phyloP scores from a whole-genome alignment of 371 early-diverging fungal species.

The Massospora cicadina region DNA sequence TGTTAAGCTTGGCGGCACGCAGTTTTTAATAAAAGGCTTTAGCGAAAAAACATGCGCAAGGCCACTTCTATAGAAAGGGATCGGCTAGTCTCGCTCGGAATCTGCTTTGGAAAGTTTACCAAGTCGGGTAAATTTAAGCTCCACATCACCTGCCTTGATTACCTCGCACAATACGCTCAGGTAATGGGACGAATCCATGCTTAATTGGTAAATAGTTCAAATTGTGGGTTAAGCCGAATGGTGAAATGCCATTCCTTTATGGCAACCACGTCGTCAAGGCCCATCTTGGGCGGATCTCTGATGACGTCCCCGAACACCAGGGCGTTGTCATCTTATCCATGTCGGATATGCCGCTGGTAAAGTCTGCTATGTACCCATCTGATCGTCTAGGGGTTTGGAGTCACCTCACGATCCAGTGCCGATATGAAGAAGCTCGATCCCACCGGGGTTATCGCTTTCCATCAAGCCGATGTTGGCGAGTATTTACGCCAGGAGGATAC shows the following conservation, averaged over 20 bases:
- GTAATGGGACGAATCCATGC: constrained; percentile 18
- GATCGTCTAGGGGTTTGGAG: constrained; percentile 79
- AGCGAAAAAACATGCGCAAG: constrained; percentile 75
- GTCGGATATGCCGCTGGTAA: constrained; percentile 79
- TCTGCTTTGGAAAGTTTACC: constrained; percentile 97
- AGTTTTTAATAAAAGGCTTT: constrained; percentile 1
- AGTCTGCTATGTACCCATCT: constrained; percentile 1
- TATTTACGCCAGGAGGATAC: constrained; percentile 90
- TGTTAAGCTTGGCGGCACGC: not conserved
- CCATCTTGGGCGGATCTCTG: constrained; percentile 90
- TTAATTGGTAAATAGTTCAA: constrained; percentile 35
- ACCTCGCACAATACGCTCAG: constrained; percentile 88
- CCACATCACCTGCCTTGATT: constrained; percentile 84
- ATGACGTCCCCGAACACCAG: constrained; percentile 94
- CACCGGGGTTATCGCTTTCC: constrained; percentile 87
- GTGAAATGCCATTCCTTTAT: constrained; percentile 98
- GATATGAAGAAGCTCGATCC: constrained; percentile 87
- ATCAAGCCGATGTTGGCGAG: constrained; percentile 98
- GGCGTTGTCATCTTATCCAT: constrained; percentile 92
- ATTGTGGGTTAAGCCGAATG: constrained; percentile 97
- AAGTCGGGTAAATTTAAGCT: constrained; percentile 93
- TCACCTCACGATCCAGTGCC: constrained; percentile 81
- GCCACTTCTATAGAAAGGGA: constrained; percentile 74
- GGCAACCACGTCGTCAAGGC: constrained; percentile 98
- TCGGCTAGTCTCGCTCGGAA: constrained; percentile 77